Base-by-base conservation (phyloP, 768 basidiomycete species). In the Aureoboletus auriporus region DNA sequence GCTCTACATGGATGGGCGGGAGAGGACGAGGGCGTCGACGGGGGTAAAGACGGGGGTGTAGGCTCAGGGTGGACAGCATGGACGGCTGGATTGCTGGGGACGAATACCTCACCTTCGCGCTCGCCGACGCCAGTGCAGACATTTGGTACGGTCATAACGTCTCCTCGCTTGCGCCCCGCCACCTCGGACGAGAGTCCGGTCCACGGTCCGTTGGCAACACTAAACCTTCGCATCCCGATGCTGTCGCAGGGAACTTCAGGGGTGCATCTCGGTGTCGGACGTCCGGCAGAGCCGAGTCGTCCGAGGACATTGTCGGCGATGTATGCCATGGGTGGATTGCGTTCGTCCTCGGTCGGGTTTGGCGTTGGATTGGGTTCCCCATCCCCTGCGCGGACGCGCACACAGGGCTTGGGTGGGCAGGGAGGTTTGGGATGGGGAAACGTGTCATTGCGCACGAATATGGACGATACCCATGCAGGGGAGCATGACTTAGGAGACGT, bases 101-200 rank as follows among this genome's bases (percentile, higher is more conserved):
- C 71, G 1, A 57, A 70, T 1, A 59, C 69, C 69, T 37, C 50
- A 6, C 54, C 49, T 4, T 35, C 71, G 74, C 37, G 65, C 68
- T 33, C 78, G 66, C 54, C 74, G 74, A 36, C 61, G 47, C n/a
- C 60, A 44, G 68, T 72, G 12, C 76, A 76, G n/a, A 87, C 84
- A 28, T 89, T 89, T 58, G 86, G 86, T 11, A 70, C 77, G 30
- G 76, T 86, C 34, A 84, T 89, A 75, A 85, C 84, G 2, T 77
- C 75, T 10, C 84, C 84, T 3, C 71, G 77, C 14, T 60, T 80
- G 17, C 71, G 77, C n/a, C 81, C 77, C 42, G 68, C 75, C 0
- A 64, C 71, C 0, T 80, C 39, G 38, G 48, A 60, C 45, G 41
- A 53, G 20, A 46, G 2, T 16, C 38, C 12, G 31, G 31, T 39